A percentile compares a stretch with the other conserved stretches of the same genome.
These are phyloP conservation scores for Penicillium thymicola DNA, from an alignment of 2,329 filamentous ascomycete species.

Conservation along the genomic window DNA sequence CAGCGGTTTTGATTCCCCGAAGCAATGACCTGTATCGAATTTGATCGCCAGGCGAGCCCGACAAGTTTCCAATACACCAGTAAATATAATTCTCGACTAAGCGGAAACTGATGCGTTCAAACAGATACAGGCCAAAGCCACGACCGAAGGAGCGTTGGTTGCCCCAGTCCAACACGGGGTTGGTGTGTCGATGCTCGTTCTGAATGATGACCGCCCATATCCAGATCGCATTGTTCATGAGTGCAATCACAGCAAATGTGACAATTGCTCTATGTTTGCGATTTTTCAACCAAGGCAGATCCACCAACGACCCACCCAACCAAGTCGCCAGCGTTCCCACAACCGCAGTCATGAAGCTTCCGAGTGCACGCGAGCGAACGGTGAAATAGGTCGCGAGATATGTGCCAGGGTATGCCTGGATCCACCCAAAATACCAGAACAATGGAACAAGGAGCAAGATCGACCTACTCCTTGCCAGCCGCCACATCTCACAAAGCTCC, in stretches of 20 bases:
- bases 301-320: slow-evolving; percentile 37
- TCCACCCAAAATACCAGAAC: slow-evolving; percentile 34
- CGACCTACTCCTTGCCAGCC: slow-evolving; percentile 28
- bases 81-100: slow-evolving; percentile 49
- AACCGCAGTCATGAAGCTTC: slow-evolving; percentile 38
- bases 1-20: slow-evolving; percentile 44
- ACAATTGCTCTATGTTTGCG: slow-evolving; percentile 41
- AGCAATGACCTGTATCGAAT: slow-evolving; percentile 47
- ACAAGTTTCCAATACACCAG: slow-evolving; percentile 48
- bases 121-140: slow-evolving; percentile 45
- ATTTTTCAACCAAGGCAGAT: slow-evolving; percentile 39
- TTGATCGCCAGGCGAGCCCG: slow-evolving; percentile 45
- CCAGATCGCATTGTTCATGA: slow-evolving; percentile 46
- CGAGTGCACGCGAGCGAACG: slow-evolving; percentile 41
- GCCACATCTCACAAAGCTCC: slow-evolving; percentile 40
- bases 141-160: slow-evolving; percentile 41
- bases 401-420: slow-evolving; percentile 43
- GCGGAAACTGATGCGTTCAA: slow-evolving; percentile 39
- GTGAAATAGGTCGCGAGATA: slow-evolving; percentile 46
- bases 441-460: slow-evolving; percentile 40
- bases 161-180: slow-evolving; percentile 46
- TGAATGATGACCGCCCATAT: slow-evolving; percentile 50
- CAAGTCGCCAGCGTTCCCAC: slow-evolving; percentile 42
- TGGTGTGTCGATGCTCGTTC: slow-evolving; percentile 45
- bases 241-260: slow-evolving; percentile 43